Conservation (phyloP, 441 rosid species). For the Kokia cookei region DNA sequence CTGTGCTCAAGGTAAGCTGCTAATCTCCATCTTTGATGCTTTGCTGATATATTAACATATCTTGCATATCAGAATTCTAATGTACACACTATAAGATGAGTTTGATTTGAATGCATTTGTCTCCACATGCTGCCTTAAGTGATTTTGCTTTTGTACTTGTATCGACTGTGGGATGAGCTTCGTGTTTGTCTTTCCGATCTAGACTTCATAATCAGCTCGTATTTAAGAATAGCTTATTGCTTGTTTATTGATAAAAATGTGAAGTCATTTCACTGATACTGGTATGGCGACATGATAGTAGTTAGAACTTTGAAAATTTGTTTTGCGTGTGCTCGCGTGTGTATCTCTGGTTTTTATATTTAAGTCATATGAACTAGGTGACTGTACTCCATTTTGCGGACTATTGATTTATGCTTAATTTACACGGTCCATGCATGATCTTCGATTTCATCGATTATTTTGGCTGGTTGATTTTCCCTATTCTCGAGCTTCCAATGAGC, state of each 20-base stretch:
- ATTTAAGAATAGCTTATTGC: not conserved
- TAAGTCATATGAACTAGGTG: not conserved
- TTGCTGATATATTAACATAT: not conserved
- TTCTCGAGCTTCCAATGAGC: not conserved
- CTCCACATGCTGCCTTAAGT: not conserved
- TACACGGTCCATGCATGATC: not conserved
- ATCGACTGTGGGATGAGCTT: not conserved
- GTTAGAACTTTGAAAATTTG: not conserved
- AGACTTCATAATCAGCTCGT: not conserved
- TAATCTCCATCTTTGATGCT: not conserved
- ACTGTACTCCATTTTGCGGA: not conserved
- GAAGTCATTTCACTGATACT: not conserved
- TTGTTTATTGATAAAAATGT: not conserved
- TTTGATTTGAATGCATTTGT: not conserved
- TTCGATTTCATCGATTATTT: not conserved
- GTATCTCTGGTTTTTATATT: not conserved
- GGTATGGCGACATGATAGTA: not conserved
- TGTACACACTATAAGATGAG: not conserved
- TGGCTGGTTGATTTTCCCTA: not conserved
- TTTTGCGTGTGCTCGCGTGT: not conserved
- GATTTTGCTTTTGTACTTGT: not conserved
- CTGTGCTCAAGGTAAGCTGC: constrained; percentile 49
- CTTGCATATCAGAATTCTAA: not conserved
- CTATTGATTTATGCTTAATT: not conserved
- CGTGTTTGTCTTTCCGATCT: not conserved